Percentiles rank a stretch among this genome's conserved stretches.
Conservation (phyloP, 2,329 filamentous ascomycete genomes). For the Colletotrichum sansevieriae region DNA sequence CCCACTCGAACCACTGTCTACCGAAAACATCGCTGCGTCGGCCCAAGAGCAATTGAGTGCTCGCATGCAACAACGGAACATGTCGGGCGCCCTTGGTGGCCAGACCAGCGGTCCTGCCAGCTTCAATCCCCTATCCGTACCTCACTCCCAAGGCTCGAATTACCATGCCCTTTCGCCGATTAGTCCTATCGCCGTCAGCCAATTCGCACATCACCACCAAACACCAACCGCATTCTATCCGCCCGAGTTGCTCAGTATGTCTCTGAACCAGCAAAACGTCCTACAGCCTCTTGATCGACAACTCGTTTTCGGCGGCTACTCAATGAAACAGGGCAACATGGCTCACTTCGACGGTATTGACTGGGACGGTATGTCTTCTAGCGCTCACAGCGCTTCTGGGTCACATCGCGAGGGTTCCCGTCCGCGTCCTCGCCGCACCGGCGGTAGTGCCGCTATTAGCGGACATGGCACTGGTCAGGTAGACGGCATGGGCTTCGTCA, state of each 20-base stretch:
- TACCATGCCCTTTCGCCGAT: conserved; percentile 66
- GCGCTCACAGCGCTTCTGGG: conserved; percentile 46
- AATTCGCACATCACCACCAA: conserved; percentile 54
- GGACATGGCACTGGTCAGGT: conserved; percentile 46
- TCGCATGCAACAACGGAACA: conserved; percentile 56
- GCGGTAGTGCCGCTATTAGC: conserved; percentile 49
- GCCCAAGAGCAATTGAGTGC: conserved; percentile 53
- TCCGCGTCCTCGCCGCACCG: conserved; percentile 43
- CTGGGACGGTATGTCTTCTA: conserved; percentile 59
- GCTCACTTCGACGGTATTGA: conserved; percentile 56
- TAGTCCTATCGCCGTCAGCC: conserved; percentile 60
- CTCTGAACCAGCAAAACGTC: conserved; percentile 64
- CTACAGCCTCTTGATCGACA: conserved; percentile 81
- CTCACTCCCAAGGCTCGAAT: conserved; percentile 56
- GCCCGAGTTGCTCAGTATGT: conserved; percentile 66
- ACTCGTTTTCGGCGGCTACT: conserved; percentile 81
- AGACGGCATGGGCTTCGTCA: conserved; percentile 42
- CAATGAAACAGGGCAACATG: conserved; percentile 60
- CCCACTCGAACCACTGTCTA: conserved; percentile 40
- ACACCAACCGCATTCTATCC: conserved; percentile 59
- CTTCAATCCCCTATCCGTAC: conserved; percentile 58
- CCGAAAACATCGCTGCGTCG: conserved; percentile 50
- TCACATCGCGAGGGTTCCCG: conserved; percentile 42
- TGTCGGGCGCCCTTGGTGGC: conserved; percentile 56
- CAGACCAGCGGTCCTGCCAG: conserved; percentile 56